Evolutionary conservation across 1,139 yeast genomes (phyloP).

Genomic region (Zhuliangozyma parablackwelliae): DNA sequence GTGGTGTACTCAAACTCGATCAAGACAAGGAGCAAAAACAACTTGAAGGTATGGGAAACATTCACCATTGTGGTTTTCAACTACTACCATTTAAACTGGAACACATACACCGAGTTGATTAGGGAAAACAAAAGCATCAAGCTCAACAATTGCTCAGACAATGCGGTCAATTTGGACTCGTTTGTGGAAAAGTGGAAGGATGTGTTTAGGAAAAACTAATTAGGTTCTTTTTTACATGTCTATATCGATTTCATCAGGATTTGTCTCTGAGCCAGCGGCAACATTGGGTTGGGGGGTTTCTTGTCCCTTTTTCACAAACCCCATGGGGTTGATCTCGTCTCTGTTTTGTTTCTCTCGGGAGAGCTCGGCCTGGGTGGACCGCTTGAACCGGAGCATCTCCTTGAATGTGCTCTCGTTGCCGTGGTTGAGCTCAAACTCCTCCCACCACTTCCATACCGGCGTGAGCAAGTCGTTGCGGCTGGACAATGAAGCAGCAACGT

Average conservation of each 20-base stretch:
- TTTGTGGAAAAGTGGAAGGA: slow-evolving; percentile 40
- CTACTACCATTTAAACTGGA: slow-evolving; percentile 45
- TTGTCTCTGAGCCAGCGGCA: slow-evolving; percentile 19
- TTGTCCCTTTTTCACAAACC: slow-evolving; percentile 49
- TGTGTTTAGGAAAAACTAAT: slow-evolving; percentile 13
- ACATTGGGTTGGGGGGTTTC: slow-evolving; percentile 10
- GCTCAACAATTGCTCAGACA: slow-evolving; percentile 34
- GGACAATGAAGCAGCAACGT: slow-evolving; percentile 16
- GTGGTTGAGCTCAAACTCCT: slow-evolving; percentile 60
- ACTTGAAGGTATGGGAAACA: slow-evolving; percentile 29
- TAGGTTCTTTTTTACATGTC: slow-evolving; percentile 19
- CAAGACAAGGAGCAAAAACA: slow-evolving; percentile 29
- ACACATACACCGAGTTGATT: slow-evolving; percentile 29
- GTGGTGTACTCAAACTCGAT: slow-evolving; percentile 35
- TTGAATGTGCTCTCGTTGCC: slow-evolving; percentile 74
- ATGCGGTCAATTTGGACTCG: slow-evolving; percentile 29
- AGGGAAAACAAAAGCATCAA: slow-evolving; percentile 33
- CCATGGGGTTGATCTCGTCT: slow-evolving; percentile 38
- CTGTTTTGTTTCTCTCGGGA: slow-evolving; percentile 20
- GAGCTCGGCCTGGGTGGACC: slow-evolving; percentile 31
- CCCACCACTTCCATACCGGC: slow-evolving; percentile 64
- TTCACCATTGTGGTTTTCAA: slow-evolving; percentile 32
- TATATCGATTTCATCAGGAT: slow-evolving; percentile 70
- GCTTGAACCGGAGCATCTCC: slow-evolving; percentile 65
- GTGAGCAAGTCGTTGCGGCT: slow-evolving; percentile 10